These are phyloP conservation scores for Dendrocalamus latiflorus DNA, from an alignment of 202 grass and related monocot species.

Conservation along the genomic window DNA sequence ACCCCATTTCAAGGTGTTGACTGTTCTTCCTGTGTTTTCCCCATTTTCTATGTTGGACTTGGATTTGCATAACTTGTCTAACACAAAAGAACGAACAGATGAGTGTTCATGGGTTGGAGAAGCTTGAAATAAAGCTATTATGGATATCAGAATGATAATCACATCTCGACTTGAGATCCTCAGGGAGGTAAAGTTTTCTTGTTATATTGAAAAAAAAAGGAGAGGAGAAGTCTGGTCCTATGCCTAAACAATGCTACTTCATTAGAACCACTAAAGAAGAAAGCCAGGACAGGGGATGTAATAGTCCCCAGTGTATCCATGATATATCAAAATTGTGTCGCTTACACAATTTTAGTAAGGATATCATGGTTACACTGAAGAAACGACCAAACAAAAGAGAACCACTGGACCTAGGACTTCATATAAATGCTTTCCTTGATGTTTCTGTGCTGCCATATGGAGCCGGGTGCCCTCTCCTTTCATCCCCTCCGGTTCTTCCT, in stretches of 20 bases:
- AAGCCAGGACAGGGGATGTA: conserved; percentile 17
- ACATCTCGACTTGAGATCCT: conserved; percentile 17
- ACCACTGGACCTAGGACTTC: conserved; percentile 47
- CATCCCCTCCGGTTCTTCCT: conserved; percentile 51
- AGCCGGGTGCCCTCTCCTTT: conserved; percentile 6
- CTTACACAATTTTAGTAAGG: conserved; percentile 7
- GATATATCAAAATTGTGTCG: conserved; percentile 49
- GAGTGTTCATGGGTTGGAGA: neutral
- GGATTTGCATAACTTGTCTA: neutral
- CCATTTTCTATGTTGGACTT: conserved; percentile 15
- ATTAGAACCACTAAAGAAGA: conserved; percentile 34
- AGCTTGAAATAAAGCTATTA: neutral
- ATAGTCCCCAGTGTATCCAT: conserved; percentile 56
- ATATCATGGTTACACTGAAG: conserved; percentile 80
- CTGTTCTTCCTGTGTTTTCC: conserved; percentile 24
- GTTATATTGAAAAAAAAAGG: conserved; percentile 24
- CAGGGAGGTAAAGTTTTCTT: conserved; percentile 20
- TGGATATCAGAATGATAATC: neutral
- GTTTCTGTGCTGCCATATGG: neutral
- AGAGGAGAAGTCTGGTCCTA: conserved; percentile 53
- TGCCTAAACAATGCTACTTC: conserved; percentile 49
- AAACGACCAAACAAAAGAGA: conserved; percentile 30
- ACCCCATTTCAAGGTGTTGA: conserved; percentile 20
- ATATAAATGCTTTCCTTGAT: conserved; percentile 37
- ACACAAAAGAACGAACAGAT: neutral